phyloP scores from a whole-genome alignment of 441 rosid genomes.

The Populus trichocarpa region DNA sequence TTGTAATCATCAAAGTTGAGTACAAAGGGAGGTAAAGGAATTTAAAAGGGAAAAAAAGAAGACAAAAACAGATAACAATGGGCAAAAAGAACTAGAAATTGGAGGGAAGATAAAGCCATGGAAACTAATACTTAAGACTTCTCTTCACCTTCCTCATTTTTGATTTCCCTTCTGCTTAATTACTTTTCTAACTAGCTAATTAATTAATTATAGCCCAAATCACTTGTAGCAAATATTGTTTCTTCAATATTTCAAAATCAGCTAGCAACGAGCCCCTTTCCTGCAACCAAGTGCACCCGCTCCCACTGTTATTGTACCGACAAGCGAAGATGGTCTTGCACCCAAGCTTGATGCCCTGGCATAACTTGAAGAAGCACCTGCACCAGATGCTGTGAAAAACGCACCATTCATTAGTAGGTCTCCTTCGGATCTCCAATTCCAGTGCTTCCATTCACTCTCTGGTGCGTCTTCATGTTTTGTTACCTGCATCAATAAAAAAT shows the following conservation, averaged over 20 bases:
- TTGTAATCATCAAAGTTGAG: constrained; percentile 33
- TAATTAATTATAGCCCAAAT: neutral
- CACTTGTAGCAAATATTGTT: constrained; percentile 11
- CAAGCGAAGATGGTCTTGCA: constrained; percentile 56
- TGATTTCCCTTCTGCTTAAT: neutral
- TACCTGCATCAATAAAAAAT: constrained; percentile 33
- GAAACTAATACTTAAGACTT: constrained; percentile 3
- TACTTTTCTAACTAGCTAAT: constrained; percentile 5
- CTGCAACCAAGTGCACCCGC: constrained; percentile 56
- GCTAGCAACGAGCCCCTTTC: constrained; percentile 47
- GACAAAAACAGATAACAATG: neutral
- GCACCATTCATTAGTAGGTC: constrained; percentile 55
- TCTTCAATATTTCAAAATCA: constrained; percentile 11
- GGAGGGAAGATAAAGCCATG: constrained; percentile 13
- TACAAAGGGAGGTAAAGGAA: neutral
- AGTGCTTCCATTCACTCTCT: constrained; percentile 37
- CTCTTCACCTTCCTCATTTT: constrained; percentile 20
- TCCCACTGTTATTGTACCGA: constrained; percentile 41
- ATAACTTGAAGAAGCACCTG: constrained; percentile 58
- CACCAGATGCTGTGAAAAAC: constrained; percentile 43
- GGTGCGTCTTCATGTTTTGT: constrained; percentile 43
- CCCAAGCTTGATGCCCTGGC: constrained; percentile 69
- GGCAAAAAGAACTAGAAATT: neutral
- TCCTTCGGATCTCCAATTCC: constrained; percentile 60
- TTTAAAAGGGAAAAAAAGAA: neutral